Evolutionary conservation across 768 basidiomycete genomes (phyloP).

Genomic region (Collybiopsis confluens): DNA sequence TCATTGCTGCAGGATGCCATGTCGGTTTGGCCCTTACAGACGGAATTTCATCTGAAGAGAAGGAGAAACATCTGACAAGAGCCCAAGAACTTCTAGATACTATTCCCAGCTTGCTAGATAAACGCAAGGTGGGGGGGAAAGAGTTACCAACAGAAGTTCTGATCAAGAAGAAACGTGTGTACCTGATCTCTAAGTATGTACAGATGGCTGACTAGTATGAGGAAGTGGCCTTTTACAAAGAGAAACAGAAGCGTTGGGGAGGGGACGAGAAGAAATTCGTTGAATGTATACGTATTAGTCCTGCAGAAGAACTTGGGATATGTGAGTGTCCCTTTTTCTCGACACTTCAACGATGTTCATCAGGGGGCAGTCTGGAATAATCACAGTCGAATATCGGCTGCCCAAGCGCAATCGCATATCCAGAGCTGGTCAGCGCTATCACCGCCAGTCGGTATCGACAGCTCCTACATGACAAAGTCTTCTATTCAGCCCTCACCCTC

Average conservation of each 20-base stretch:
- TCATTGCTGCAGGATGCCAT: conserved; percentile 58
- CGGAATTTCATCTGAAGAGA: background rate
- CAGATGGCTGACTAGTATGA: background rate
- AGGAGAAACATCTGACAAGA: conserved; percentile 38
- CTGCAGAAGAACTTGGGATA: conserved; percentile 71
- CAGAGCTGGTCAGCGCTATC: conserved; percentile 45
- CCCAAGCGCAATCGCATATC: conserved; percentile 57
- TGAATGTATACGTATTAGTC: conserved; percentile 57
- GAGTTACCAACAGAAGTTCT: conserved; percentile 72
- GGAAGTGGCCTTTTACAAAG: conserved; percentile 70
- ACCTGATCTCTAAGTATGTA: background rate
- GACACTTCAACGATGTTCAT: background rate
- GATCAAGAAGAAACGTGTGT: conserved; percentile 71
- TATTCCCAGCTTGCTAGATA: conserved; percentile 57
- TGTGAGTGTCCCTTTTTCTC: conserved; percentile 39
- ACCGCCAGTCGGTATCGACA: conserved; percentile 36
- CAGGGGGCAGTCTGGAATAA: conserved; percentile 68
- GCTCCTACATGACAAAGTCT: conserved; percentile 19
- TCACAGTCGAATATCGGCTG: conserved; percentile 53
- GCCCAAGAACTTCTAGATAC: conserved; percentile 59
- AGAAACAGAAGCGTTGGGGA: conserved; percentile 55
- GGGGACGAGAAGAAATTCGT: conserved; percentile 49
- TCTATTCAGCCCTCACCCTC: conserved; percentile 3
- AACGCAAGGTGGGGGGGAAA: conserved; percentile 61
- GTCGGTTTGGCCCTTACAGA: conserved; percentile 2